phyloP scores from a whole-genome alignment of 805 yeast species.

The Monosporozyma aquatica region DNA sequence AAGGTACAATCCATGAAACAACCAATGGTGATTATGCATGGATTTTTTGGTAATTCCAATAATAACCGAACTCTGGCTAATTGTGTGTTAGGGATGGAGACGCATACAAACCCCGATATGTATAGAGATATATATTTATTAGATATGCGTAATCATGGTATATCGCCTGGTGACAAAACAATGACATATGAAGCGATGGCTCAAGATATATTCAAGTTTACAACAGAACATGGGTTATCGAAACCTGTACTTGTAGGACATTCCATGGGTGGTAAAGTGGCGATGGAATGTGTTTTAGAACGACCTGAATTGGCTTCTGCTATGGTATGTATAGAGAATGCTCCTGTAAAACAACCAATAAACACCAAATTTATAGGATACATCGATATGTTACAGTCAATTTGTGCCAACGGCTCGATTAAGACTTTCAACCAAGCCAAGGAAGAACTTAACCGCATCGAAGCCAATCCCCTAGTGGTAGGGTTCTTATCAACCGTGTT shows the following conservation, averaged over 20 bases:
- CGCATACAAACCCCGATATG: slow-evolving; percentile 41
- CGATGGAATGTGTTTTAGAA: slow-evolving; percentile 74
- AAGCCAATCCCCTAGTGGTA: slow-evolving; percentile 48
- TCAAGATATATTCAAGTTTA: slow-evolving; percentile 73
- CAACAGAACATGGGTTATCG: slow-evolving; percentile 36
- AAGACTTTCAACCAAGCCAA: slow-evolving; percentile 59
- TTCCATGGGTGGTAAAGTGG: slow-evolving; percentile 92
- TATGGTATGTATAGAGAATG: slow-evolving; percentile 77
- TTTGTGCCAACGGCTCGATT: slow-evolving; percentile 40
- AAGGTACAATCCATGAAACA: background rate
- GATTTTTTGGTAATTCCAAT: slow-evolving; percentile 75
- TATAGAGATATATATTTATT: slow-evolving; percentile 54
- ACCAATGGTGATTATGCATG: slow-evolving; percentile 78
- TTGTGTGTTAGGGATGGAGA: background rate
- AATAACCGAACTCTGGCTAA: slow-evolving; percentile 72
- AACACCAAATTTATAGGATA: slow-evolving; percentile 57
- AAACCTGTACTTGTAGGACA: slow-evolving; percentile 64
- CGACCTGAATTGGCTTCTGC: slow-evolving; percentile 52
- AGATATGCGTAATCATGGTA: slow-evolving; percentile 87
- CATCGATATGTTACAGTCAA: slow-evolving; percentile 49
- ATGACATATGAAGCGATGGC: slow-evolving; percentile 78
- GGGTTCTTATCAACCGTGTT: slow-evolving; percentile 57
- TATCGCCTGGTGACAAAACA: slow-evolving; percentile 65
- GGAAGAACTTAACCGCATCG: slow-evolving; percentile 50
- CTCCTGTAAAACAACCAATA: slow-evolving; percentile 58